Percentiles rank a stretch among this genome's conserved stretches.
phyloP scores from a whole-genome alignment of 306 rosid genomes.

The Psophocarpus tetragonolobus region DNA sequence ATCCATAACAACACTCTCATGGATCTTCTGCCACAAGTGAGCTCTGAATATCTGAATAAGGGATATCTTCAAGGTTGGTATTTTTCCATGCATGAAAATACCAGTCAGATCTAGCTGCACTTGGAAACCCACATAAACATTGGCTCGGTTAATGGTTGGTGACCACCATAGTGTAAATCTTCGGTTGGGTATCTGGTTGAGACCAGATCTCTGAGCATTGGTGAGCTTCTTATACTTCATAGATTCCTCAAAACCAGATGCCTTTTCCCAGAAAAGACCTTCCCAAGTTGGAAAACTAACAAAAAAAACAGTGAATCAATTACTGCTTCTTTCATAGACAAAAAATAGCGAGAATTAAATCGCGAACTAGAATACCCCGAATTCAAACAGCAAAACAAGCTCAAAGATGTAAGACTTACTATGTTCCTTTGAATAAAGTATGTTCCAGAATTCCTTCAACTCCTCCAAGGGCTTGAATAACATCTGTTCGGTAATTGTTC shows the following conservation, averaged over 20 bases:
- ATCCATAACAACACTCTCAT: constrained; percentile 99
- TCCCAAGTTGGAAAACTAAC: constrained; percentile 95
- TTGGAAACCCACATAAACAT: constrained; percentile 98
- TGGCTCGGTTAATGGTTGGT: constrained; percentile 96
- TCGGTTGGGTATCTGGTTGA: constrained; percentile 98
- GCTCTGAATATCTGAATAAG: constrained; percentile 98
- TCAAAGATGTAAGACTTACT: constrained; percentile 54
- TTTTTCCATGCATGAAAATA: constrained; percentile 99
- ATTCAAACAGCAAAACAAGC: not conserved
- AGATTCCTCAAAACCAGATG: constrained; percentile 99
- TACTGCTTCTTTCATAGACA: not conserved
- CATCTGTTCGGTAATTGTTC: constrained; percentile 98
- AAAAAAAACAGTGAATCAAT: constrained; percentile 32
- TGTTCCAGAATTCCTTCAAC: constrained; percentile 99
- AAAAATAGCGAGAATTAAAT: constrained; percentile 1
- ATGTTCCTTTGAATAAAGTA: constrained; percentile 97
- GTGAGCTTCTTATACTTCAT: constrained; percentile 99
- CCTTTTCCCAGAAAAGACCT: constrained; percentile 99
- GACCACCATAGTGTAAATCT: constrained; percentile 99
- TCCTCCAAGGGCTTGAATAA: constrained; percentile 99
- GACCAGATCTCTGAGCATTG: constrained; percentile 99
- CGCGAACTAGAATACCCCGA: not conserved
- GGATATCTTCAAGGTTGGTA: constrained; percentile 96
- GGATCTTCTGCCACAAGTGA: constrained; percentile 99
- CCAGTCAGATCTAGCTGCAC: constrained; percentile 99